Percentiles rank a stretch among this genome's conserved stretches.
Evolutionary conservation across 495 filamentous ascomycete genomes (phyloP).

Genomic region (Neurospora discreta): DNA sequence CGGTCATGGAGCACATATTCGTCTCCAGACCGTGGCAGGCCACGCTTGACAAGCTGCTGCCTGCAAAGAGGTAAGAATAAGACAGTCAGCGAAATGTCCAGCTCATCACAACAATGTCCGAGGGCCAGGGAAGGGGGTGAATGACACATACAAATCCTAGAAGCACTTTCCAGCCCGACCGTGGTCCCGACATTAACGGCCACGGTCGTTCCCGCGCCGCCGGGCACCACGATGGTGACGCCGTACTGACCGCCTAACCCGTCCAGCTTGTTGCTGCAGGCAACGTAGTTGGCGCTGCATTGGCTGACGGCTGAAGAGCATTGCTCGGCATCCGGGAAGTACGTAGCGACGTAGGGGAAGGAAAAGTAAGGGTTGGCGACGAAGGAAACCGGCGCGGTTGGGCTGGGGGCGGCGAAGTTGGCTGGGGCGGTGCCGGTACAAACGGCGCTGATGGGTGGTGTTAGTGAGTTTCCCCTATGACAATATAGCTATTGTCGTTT

Average conservation of each 20-base stretch:
- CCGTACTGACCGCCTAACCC: slow-evolving; percentile 40
- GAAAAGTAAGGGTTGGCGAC: slow-evolving; percentile 49
- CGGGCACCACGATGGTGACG: slow-evolving; percentile 52
- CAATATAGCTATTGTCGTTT: not conserved
- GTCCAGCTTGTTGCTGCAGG: slow-evolving; percentile 49
- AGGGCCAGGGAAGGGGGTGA: not conserved
- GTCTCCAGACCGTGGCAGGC: slow-evolving; percentile 17
- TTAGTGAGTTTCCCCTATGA: not conserved
- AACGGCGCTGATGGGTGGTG: slow-evolving; percentile 21
- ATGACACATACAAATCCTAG: slow-evolving; percentile 44
- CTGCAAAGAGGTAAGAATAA: not conserved
- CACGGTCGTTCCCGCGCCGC: slow-evolving; percentile 40
- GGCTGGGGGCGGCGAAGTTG: slow-evolving; percentile 33
- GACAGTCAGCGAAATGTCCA: not conserved
- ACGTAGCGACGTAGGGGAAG: slow-evolving; percentile 56
- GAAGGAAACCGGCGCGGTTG: slow-evolving; percentile 29
- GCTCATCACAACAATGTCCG: not conserved
- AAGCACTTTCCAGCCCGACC: slow-evolving; percentile 37
- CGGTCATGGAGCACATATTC: slow-evolving; percentile 19
- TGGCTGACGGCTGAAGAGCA: slow-evolving; percentile 56
- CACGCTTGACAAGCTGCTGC: slow-evolving; percentile 18
- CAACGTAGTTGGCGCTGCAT: slow-evolving; percentile 52
- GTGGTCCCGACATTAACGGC: slow-evolving; percentile 24
- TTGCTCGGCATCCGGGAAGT: slow-evolving; percentile 47
- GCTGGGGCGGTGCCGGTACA: slow-evolving; percentile 36